Percentiles rank a stretch among this genome's conserved stretches.
phyloP scores from a whole-genome alignment of 371 early-diverging fungal species.

The Zancudomyces culisetae region DNA sequence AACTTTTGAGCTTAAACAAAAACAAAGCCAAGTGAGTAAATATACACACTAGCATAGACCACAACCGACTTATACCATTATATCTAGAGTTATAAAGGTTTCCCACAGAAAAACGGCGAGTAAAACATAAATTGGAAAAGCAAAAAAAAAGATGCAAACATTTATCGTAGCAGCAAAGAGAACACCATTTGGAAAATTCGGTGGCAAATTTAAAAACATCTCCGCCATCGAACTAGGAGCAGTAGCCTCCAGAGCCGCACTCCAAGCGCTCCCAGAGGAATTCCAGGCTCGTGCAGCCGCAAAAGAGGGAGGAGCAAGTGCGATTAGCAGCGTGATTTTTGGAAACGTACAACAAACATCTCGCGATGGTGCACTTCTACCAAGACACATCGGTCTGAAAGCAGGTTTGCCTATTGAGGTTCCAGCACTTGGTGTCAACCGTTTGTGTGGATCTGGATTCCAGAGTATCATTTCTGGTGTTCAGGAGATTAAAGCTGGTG shows the following conservation, averaged over 20 bases:
- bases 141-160: conserved; percentile 15
- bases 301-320: conserved; percentile 8
- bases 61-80: too few species aligned
- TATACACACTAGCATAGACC: too few species aligned
- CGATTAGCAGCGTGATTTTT: conserved; percentile 76
- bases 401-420: conserved; percentile 56
- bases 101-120: too few species aligned
- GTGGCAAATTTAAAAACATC: conserved; percentile 64
- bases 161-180: conserved; percentile 44
- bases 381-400: conserved; percentile 83
- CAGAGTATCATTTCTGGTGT: conserved; percentile 81
- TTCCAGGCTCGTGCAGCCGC: conserved; percentile 13
- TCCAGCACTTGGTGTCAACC: conserved; percentile 83
- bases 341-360: conserved; percentile 89
- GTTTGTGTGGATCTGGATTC: conserved; percentile 91
- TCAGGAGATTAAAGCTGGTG: conserved; percentile 71
- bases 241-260: conserved; percentile 71
- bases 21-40: too few species aligned
- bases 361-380: conserved; percentile 62
- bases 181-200: conserved; percentile 67
- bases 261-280: conserved; percentile 47
- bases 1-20: too few species aligned
- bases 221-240: conserved; percentile 84
- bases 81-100: too few species aligned
- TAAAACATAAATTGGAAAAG: too few species aligned